Evolutionary conservation across 1,284 basidiomycete genomes (phyloP).

Genomic region (Chalciporus piperatoides): DNA sequence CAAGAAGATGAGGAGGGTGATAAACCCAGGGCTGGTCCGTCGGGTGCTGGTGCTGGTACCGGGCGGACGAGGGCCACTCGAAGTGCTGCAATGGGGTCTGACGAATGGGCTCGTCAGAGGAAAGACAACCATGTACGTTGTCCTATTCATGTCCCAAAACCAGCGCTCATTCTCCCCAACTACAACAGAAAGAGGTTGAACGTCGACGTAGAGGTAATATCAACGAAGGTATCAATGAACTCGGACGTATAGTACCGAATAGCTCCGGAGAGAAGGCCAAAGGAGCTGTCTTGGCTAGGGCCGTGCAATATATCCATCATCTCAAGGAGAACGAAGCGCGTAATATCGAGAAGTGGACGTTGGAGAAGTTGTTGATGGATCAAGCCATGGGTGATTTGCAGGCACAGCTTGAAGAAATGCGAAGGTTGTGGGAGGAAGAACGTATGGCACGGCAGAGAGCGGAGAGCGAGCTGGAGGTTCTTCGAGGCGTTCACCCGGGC

Average conservation of each 20-base stretch:
- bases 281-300: slow-evolving; percentile 80
- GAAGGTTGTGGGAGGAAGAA: slow-evolving; percentile 72
- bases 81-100: slow-evolving; percentile 58
- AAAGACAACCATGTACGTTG: slow-evolving; percentile 79
- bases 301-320: slow-evolving; percentile 86
- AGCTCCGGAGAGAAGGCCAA: slow-evolving; percentile 87
- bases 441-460: slow-evolving; percentile 50
- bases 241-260: slow-evolving; percentile 85
- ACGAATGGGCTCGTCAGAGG: slow-evolving; percentile 78
- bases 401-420: slow-evolving; percentile 72
- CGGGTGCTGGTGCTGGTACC: slow-evolving; percentile 26
- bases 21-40: slow-evolving; percentile 17
- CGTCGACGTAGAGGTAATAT: slow-evolving; percentile 90
- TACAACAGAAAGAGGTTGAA: slow-evolving; percentile 91
- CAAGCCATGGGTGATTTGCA: slow-evolving; percentile 86
- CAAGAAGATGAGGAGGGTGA: slow-evolving; percentile 38
- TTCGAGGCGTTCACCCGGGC: slow-evolving; percentile 37
- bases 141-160: neutral
- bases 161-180: neutral
- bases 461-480: slow-evolving; percentile 56
- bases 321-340: slow-evolving; percentile 87
- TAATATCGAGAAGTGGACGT: slow-evolving; percentile 93
- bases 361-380: slow-evolving; percentile 90
- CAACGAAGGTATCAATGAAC: slow-evolving; percentile 93
- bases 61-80: slow-evolving; percentile 46